phyloP scores from a whole-genome alignment of 2,329 filamentous ascomycete species.

The Dothiorella sarmentorum region DNA sequence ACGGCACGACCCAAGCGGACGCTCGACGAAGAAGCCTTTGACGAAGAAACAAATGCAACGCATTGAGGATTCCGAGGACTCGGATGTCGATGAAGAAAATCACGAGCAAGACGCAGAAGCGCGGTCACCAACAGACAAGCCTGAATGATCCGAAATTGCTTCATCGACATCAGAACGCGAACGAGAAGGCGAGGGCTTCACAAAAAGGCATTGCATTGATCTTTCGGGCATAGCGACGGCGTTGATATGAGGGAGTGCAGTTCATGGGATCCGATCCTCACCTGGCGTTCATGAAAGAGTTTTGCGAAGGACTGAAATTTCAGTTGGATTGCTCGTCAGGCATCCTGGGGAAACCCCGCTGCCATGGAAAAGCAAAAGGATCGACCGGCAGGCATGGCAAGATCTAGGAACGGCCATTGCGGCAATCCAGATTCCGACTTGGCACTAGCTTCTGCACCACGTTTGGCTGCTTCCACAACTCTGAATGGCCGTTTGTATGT shows the following conservation, averaged over 20 bases:
- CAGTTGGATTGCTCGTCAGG: too few relatives aligned
- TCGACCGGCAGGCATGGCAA: too few relatives aligned
- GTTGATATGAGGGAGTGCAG: too few relatives aligned
- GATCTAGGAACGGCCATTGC: too few relatives aligned
- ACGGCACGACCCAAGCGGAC: slow-evolving; percentile 36
- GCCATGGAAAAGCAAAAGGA: background rate
- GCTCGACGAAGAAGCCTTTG: slow-evolving; percentile 37
- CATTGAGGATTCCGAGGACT: slow-evolving; percentile 18
- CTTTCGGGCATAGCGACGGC: slow-evolving; percentile 14
- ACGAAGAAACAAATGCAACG: slow-evolving; percentile 25
- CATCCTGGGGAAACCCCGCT: background rate
- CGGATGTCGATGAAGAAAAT: background rate
- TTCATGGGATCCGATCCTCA: too few relatives aligned
- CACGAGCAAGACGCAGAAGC: background rate
- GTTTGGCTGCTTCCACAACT: too few relatives aligned
- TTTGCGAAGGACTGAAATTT: too few relatives aligned
- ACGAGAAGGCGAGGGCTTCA: background rate
- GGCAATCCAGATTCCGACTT: too few relatives aligned
- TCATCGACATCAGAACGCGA: background rate
- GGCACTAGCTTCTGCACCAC: background rate
- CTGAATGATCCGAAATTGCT: background rate
- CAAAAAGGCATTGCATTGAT: background rate
- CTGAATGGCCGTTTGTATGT: too few relatives aligned
- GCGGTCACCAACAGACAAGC: background rate
- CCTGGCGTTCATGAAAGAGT: too few relatives aligned